Conservation (phyloP, 306 rosid genomes). For the Mucuna pruriens region DNA sequence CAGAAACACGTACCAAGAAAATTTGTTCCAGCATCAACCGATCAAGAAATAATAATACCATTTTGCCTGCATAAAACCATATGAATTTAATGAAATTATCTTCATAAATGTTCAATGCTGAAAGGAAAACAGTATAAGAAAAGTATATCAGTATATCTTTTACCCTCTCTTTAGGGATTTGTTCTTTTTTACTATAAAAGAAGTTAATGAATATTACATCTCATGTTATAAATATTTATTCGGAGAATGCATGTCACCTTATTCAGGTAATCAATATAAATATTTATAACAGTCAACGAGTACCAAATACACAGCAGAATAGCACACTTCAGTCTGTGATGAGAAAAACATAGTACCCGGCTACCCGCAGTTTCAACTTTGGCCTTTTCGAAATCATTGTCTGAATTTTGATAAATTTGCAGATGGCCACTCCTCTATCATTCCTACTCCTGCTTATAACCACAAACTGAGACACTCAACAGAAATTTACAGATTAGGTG, state of each 20-base stretch:
- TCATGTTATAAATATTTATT: neutral
- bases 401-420: slow-evolving; percentile 18
- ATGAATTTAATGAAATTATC: neutral
- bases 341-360: slow-evolving; percentile 6
- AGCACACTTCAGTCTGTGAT: neutral
- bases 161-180: neutral
- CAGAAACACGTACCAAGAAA: slow-evolving; percentile 60
- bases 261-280: slow-evolving; percentile 6
- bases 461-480: neutral
- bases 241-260: neutral
- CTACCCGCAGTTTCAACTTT: slow-evolving; percentile 29
- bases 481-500: neutral
- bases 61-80: slow-evolving; percentile 60
- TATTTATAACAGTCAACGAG: slow-evolving; percentile 5
- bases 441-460: neutral
- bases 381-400: slow-evolving; percentile 10
- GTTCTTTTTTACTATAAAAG: neutral
- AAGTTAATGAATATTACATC: neutral
- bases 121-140: slow-evolving; percentile 5
- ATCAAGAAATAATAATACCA: slow-evolving; percentile 76
- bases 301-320: neutral
- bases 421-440: slow-evolving; percentile 10
- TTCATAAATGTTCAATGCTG: neutral
- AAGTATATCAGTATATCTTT: neutral
- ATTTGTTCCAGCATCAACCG: slow-evolving; percentile 80